A percentile compares a stretch with the other conserved stretches of the same genome.
phyloP scores from a whole-genome alignment of 345 rosid genomes.

The Eucalyptus guilfoylei region DNA sequence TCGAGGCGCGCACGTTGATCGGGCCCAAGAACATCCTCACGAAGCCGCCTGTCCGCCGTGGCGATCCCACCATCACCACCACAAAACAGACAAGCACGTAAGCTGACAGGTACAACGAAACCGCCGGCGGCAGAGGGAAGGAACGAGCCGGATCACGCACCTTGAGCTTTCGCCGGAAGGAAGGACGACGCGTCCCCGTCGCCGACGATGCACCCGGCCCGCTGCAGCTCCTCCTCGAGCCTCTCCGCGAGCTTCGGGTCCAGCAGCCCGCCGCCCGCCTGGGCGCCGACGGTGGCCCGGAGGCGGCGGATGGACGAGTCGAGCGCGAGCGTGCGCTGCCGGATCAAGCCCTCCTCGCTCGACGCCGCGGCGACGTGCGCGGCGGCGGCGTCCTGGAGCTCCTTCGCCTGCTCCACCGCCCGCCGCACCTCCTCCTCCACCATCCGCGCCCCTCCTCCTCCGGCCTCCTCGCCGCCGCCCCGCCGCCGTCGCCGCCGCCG shows the following conservation, averaged over 20 bases:
- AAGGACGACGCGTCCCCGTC: constrained; percentile 87
- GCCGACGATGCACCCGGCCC: constrained; percentile 50
- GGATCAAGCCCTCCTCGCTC: constrained; percentile 56
- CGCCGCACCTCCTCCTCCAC: constrained; percentile 62
- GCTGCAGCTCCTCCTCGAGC: constrained; percentile 78
- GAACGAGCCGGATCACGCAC: neutral
- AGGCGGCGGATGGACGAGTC: constrained; percentile 71
- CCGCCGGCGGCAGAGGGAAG: neutral
- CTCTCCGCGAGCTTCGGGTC: constrained; percentile 50
- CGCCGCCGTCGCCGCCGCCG: neutral
- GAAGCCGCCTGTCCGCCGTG: constrained; percentile 30
- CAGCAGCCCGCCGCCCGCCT: neutral
- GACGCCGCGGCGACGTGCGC: constrained; percentile 34
- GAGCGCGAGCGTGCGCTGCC: constrained; percentile 49
- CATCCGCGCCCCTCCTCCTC: neutral
- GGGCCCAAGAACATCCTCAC: constrained; percentile 89
- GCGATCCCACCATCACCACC: neutral
- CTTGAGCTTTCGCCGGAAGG: constrained; percentile 68
- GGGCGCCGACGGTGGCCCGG: constrained; percentile 18
- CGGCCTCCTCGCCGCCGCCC: neutral
- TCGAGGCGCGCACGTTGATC: constrained; percentile 84
- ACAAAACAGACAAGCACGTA: neutral
- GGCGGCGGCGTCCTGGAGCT: constrained; percentile 63
- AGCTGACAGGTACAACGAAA: neutral
- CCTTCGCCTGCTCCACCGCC: constrained; percentile 60